A percentile compares a stretch with the other conserved stretches of the same genome.
phyloP scores from a whole-genome alignment of 257 asterid species.

The Solanum bulbocastanum region DNA sequence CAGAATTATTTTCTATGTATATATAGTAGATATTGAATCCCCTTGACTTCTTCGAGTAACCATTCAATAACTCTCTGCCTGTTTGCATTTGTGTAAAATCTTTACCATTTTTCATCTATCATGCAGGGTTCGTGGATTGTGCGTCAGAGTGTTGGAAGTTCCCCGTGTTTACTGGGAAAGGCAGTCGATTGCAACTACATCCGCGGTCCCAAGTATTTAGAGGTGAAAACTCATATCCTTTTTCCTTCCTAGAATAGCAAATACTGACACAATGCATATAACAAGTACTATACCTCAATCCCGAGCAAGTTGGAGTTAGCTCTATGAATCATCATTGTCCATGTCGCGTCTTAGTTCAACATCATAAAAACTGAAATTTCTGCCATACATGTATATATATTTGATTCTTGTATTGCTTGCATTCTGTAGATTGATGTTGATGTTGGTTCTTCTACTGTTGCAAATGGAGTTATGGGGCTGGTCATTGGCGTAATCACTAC shows the following conservation, averaged over 20 bases:
- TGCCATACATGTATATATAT: not conserved
- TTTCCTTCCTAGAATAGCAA: not conserved
- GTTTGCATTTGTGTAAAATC: not conserved
- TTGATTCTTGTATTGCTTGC: not conserved
- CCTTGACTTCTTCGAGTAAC: not conserved
- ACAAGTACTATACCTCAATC: not conserved
- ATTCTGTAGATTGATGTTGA: constrained; percentile 78
- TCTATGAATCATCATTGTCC: not conserved
- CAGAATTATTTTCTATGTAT: not conserved
- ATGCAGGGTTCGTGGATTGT: constrained; percentile 98
- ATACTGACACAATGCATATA: not conserved
- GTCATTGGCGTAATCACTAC: constrained; percentile 85
- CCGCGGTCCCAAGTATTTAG: constrained; percentile 81
- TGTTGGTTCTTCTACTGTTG: constrained; percentile 94
- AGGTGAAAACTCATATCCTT: constrained; percentile 29
- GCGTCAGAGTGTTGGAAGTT: constrained; percentile 99
- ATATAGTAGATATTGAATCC: not conserved
- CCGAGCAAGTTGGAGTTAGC: not conserved
- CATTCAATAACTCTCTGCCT: not conserved
- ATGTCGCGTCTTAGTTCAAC: not conserved
- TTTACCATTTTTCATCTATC: not conserved
- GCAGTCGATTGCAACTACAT: constrained; percentile 96
- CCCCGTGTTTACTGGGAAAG: constrained; percentile 93
- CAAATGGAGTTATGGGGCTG: constrained; percentile 97
- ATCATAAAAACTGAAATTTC: not conserved